Evolutionary conservation across 805 yeast species (phyloP), one percentile per base, ranked within the genome.

Genomic region (Starmerella apis): DNA sequence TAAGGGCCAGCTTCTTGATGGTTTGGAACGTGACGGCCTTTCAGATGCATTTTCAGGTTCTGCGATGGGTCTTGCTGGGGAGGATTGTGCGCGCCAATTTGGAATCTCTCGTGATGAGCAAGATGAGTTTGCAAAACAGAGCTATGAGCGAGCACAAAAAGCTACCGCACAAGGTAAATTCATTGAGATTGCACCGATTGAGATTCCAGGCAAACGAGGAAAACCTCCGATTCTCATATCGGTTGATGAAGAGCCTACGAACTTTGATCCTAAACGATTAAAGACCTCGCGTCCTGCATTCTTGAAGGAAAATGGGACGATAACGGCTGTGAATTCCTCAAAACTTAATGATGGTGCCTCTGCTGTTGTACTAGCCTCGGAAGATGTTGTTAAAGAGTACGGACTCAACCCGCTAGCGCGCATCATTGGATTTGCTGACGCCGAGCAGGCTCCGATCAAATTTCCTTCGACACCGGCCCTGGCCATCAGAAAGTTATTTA

Each of bases 331-430:
- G 60, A 92, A 92, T 67, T 94, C 97, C 22, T 87, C 96, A 25
- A 87, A 94, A 63, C 76, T 92, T 62, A 92, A 90, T 69, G 99
- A 92, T 68, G 99, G 99, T 71, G 97, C 86, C 66, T 95, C 97
- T 50, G 97, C 97, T 39, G 78, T 92, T 33, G 73, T 92, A 38
- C 75, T 92, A 59, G 92, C 86, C 47, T 83, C 95, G 48, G 96
- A 79, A 64, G 72, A 71, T 55, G 86, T 86, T 71, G 75, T 88
- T 61, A 78, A 79, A 65, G 94, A 87, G 74, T 77, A 86, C 61
- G 82, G 83, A 39, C 72, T 92, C 64, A 86, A 74, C 65, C 98
- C 99, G 57, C 66, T 92, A 56, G 97, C 96, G 53, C 79, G 79
- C 67, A 81, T 92, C 60, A 64, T 77, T 45, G 95, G 96, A 51